These are phyloP conservation scores for Diospyros kaki DNA, from an alignment of 148 eudicot genomes.

Conservation along the genomic window DNA sequence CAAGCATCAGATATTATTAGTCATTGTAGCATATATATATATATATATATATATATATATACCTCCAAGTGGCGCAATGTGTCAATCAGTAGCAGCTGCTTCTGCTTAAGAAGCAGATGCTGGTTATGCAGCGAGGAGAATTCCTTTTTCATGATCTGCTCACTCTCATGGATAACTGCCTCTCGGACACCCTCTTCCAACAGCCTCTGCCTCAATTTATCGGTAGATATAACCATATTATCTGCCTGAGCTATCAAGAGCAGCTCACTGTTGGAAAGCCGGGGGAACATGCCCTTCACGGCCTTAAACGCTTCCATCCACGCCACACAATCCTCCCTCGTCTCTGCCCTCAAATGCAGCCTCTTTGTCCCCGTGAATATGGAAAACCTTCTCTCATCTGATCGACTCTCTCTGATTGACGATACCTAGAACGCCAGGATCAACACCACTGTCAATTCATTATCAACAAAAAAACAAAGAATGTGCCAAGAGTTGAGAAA, in stretches of 20 bases:
- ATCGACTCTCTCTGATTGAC: slow-evolving; percentile 24
- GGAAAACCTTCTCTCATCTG: slow-evolving; percentile 86
- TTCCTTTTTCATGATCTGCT: slow-evolving; percentile 68
- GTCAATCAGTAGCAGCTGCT: slow-evolving; percentile 65
- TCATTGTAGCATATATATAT: no score
- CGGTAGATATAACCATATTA: slow-evolving; percentile 48
- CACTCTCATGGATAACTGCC: slow-evolving; percentile 60
- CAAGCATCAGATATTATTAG: no score
- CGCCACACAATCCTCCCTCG: slow-evolving; percentile 53
- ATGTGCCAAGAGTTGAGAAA: background rate
- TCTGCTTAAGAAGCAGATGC: slow-evolving; percentile 66
- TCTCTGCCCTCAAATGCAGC: slow-evolving; percentile 77
- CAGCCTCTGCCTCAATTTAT: slow-evolving; percentile 61
- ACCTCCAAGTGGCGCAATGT: slow-evolving; percentile 78
- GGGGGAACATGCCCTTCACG: slow-evolving; percentile 80
- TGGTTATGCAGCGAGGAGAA: slow-evolving; percentile 59
- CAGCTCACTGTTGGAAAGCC: slow-evolving; percentile 70
- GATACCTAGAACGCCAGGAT: slow-evolving; percentile 47
- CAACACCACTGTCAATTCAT: background rate
- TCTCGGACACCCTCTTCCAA: slow-evolving; percentile 65
- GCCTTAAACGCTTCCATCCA: slow-evolving; percentile 87
- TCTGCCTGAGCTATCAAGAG: slow-evolving; percentile 48
- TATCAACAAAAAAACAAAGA: background rate
- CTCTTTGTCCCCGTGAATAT: slow-evolving; percentile 85
- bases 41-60: no score